A percentile compares a stretch with the other conserved stretches of the same genome.
These are phyloP conservation scores for Neonothopanus nambi DNA, from an alignment of 1,284 basidiomycete species.

Conservation along the genomic window DNA sequence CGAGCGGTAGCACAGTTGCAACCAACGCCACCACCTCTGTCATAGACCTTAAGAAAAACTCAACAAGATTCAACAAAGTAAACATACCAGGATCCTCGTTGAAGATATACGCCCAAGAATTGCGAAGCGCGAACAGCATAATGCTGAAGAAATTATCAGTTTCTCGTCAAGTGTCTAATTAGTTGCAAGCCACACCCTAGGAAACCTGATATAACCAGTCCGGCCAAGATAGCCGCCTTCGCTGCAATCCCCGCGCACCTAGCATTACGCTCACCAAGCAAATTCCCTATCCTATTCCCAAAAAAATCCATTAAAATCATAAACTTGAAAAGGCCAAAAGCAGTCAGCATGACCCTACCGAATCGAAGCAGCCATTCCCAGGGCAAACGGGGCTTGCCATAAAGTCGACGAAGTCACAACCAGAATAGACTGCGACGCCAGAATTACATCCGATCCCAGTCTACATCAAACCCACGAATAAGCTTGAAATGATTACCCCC, in stretches of 20 bases:
- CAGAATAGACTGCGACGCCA: constrained; percentile 78
- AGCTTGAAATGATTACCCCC: no score
- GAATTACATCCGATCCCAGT: constrained; percentile 51
- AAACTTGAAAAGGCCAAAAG: background rate
- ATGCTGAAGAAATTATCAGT: constrained; percentile 37
- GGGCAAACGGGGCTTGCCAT: constrained; percentile 83
- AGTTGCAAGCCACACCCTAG: constrained; percentile 44
- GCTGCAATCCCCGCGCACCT: constrained; percentile 68
- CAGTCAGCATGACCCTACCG: constrained; percentile 49
- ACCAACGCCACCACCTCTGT: constrained; percentile 65
- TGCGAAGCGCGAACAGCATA: constrained; percentile 72
- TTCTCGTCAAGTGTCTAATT: no score
- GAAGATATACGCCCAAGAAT: constrained; percentile 81
- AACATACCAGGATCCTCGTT: constrained; percentile 71
- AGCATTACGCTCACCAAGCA: constrained; percentile 74
- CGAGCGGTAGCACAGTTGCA: constrained; percentile 69
- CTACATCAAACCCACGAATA: constrained; percentile 19
- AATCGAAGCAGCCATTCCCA: constrained; percentile 82
- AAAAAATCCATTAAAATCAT: background rate
- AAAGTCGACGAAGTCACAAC: constrained; percentile 75
- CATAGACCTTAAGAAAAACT: background rate
- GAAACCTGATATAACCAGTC: constrained; percentile 54
- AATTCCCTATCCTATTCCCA: constrained; percentile 68
- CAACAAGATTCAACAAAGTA: no score
- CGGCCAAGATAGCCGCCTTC: constrained; percentile 62